Evolutionary conservation across 202 grass and related monocot species (phyloP).

Genomic region (Hordeum pubiflorum): DNA sequence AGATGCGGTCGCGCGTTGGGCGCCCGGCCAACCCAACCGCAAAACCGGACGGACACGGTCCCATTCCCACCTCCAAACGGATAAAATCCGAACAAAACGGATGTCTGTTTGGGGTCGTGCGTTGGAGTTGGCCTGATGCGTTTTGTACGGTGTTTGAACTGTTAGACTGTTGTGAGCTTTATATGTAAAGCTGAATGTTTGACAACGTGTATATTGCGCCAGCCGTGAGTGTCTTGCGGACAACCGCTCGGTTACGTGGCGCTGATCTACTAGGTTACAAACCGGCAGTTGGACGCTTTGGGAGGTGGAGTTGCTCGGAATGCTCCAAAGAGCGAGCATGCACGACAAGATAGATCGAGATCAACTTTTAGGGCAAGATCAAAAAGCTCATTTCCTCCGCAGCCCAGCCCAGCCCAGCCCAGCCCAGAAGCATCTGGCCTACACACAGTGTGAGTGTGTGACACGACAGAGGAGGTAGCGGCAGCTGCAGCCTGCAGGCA

Average conservation of each 20-base stretch:
- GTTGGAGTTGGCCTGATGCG: too few species aligned
- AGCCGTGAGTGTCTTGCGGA: not conserved
- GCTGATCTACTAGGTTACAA: not conserved
- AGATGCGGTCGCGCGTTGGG: too few species aligned
- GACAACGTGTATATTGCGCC: not conserved
- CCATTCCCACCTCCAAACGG: too few species aligned
- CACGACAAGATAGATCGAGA: too few species aligned
- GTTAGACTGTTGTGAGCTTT: not conserved
- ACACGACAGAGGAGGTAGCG: not conserved
- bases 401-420: not conserved
- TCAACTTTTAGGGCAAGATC: too few species aligned
- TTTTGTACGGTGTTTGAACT: not conserved
- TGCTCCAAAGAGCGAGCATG: too few species aligned
- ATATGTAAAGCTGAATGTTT: not conserved
- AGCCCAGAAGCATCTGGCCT: not conserved
- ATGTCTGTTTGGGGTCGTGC: too few species aligned
- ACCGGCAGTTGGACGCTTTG: not conserved
- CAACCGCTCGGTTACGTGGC: not conserved
- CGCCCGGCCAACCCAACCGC: too few species aligned
- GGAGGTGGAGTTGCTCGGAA: not conserved
- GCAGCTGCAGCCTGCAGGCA: not conserved
- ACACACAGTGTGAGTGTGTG: not conserved
- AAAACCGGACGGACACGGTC: too few species aligned
- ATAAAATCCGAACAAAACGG: too few species aligned
- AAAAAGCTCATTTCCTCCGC: not conserved